Conservation (phyloP, 768 basidiomycete genomes). For the Gymnopilus junonius region DNA sequence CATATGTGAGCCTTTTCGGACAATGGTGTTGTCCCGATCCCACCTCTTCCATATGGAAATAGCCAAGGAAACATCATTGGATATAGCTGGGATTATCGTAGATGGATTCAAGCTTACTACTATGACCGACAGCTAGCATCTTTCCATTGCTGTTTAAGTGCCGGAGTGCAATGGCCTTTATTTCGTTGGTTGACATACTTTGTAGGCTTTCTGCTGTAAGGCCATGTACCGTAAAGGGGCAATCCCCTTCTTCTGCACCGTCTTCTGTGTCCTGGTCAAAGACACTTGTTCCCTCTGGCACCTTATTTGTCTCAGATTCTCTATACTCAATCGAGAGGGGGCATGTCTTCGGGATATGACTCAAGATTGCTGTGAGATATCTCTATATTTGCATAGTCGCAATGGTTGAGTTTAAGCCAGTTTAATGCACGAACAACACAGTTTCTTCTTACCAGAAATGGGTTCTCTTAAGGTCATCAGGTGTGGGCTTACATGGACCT, state of each 20-base stretch:
- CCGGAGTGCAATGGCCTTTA: conserved; percentile 26
- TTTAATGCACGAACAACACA: conserved; percentile 31
- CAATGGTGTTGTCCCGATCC: no score
- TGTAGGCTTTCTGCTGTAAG: conserved; percentile 30
- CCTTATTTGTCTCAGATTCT: conserved; percentile 12
- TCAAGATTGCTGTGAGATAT: conserved; percentile 31
- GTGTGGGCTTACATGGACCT: conserved; percentile 32
- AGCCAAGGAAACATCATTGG: conserved; percentile 45
- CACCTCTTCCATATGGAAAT: conserved; percentile 43
- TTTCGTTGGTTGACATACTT: conserved; percentile 18
- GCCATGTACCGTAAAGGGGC: conserved; percentile 43
- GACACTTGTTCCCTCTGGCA: conserved; percentile 27
- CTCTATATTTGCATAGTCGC: conserved; percentile 35
- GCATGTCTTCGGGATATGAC: conserved; percentile 26
- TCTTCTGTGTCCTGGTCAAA: conserved; percentile 31
- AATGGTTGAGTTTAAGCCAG: conserved; percentile 40
- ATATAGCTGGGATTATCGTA: conserved; percentile 39
- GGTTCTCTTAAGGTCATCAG: conserved; percentile 30
- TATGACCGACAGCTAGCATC: conserved; percentile 33
- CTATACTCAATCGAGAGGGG: conserved; percentile 20
- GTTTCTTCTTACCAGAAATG: conserved; percentile 31
- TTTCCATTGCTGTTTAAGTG: conserved; percentile 30
- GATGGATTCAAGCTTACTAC: conserved; percentile 28
- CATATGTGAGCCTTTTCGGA: no score
- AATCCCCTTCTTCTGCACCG: conserved; percentile 31